A percentile compares a stretch with the other conserved stretches of the same genome.
Conservation (phyloP, 371 early-diverging fungal species). For the Mortierella sp. region DNA sequence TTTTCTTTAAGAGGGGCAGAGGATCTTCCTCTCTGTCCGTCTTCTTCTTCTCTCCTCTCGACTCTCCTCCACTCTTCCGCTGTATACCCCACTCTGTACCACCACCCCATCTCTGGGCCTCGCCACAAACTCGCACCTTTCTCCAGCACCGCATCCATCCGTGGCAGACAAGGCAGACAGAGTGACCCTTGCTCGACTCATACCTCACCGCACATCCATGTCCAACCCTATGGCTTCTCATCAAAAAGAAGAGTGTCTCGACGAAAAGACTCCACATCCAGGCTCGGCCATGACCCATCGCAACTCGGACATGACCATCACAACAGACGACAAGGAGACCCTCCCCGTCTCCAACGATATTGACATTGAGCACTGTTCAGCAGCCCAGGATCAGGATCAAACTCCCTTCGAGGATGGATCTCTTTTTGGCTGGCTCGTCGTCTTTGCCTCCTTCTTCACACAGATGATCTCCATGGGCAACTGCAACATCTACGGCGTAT, state of each 20-base stretch:
- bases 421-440: slow-evolving; percentile 58
- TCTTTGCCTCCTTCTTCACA: slow-evolving; percentile 54
- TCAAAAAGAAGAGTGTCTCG: background rate
- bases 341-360: background rate
- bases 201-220: too few species aligned
- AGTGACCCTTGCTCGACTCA: too few species aligned
- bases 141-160: too few species aligned
- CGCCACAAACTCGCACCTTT: too few species aligned
- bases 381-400: slow-evolving; percentile 13
- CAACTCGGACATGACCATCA: slow-evolving; percentile 27
- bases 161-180: too few species aligned
- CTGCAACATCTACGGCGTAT: slow-evolving; percentile 59
- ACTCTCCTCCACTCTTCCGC: too few species aligned
- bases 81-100: too few species aligned
- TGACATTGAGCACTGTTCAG: slow-evolving; percentile 14
- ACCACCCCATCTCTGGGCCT: too few species aligned
- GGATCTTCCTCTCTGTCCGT: too few species aligned
- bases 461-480: slow-evolving; percentile 61
- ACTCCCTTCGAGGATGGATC: slow-evolving; percentile 23
- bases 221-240: too few species aligned
- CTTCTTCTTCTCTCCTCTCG: too few species aligned
- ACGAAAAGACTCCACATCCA: background rate
- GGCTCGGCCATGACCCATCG: slow-evolving; percentile 4
- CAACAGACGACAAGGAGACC: background rate
- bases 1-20: too few species aligned